Percentiles rank a stretch among this genome's conserved stretches.
These are phyloP conservation scores for Capsicum baccatum DNA, from an alignment of 257 asterid species.

Conservation along the genomic window DNA sequence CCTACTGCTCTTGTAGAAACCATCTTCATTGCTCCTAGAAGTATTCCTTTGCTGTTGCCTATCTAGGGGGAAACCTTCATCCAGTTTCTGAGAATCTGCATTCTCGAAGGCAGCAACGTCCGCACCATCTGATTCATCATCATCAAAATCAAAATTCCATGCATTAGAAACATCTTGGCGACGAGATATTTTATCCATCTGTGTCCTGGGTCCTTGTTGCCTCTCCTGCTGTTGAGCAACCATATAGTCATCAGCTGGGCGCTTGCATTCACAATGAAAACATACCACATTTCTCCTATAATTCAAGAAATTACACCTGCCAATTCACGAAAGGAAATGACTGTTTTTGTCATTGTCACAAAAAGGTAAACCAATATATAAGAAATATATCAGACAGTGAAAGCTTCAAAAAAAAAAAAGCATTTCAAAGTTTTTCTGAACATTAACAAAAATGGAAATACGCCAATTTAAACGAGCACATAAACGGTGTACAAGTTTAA, in stretches of 20 bases:
- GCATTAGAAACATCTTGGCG: constrained; percentile 72
- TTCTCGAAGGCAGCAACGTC: constrained; percentile 91
- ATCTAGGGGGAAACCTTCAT: constrained; percentile 51
- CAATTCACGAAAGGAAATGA: constrained; percentile 1
- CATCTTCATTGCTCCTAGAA: constrained; percentile 52
- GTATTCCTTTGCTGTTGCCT: constrained; percentile 41
- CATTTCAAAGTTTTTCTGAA: not conserved
- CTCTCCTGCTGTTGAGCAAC: constrained; percentile 58
- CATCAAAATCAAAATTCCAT: constrained; percentile 98
- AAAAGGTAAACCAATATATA: not conserved
- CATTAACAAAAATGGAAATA: not conserved
- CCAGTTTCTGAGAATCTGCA: constrained; percentile 76
- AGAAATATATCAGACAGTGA: constrained; percentile 18
- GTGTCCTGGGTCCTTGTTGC: constrained; percentile 52
- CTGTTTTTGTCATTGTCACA: constrained; percentile 19
- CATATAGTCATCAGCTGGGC: constrained; percentile 80
- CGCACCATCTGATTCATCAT: constrained; percentile 97
- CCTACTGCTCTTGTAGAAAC: constrained; percentile 44
- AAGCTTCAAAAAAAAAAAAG: not conserved
- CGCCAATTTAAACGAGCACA: not conserved
- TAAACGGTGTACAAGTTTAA: not conserved
- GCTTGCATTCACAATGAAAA: constrained; percentile 93
- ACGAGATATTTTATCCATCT: constrained; percentile 49
- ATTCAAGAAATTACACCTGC: constrained; percentile 95
- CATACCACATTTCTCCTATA: constrained; percentile 92